Evolutionary conservation across 345 rosid species (phyloP), one percentile per base, ranked within the genome.

Genomic region (Syzygium oleosum): DNA sequence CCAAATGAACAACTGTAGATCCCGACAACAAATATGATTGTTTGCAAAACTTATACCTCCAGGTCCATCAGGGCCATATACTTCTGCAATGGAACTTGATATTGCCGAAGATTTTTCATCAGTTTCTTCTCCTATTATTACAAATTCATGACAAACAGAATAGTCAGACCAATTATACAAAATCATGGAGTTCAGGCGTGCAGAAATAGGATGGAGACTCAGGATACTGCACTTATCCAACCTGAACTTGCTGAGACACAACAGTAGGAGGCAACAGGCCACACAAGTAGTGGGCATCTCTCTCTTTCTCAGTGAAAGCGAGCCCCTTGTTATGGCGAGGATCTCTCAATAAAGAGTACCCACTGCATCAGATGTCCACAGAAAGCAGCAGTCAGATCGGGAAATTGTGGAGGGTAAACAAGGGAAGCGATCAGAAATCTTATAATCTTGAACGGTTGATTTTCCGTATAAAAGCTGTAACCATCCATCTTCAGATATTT

Each of bases 261-360:
- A 94, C 89, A 51, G 90, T 90, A 10, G 99, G 98, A 87, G 99
- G 99, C 77, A 97, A 92, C 89, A 97, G 96, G 51, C 98, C 98
- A 56, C 98, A 94, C 91, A 97, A 88, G 95, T 95, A 97, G 89
- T 96, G 99, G 12, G 96, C 91, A 91, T 96, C 96, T 89, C 99
- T 93, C 86, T 97, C 99, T 87, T 90, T 91, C 92, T 94, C 99
- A 38, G 93, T 93, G 90, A 96, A 97, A 78, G 98, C 95, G 85
- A 95, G 96, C 91, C 99, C 99, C 88, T 97, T 97, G 95, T 97
- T 96, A 85, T 96, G 95, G 84, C 80, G 98, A 52, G 99, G 99
- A 91, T 97, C 97, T 88, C 99, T 90, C 90, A 97, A 89, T 91
- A 97, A 90, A 53, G 94, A 90, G 88, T 94, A 95, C 9, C 98